Evolutionary conservation across 73 alveolate species (phyloP), one percentile per base, ranked within the genome.

Genomic region (Paramecium sexaurelia): DNA sequence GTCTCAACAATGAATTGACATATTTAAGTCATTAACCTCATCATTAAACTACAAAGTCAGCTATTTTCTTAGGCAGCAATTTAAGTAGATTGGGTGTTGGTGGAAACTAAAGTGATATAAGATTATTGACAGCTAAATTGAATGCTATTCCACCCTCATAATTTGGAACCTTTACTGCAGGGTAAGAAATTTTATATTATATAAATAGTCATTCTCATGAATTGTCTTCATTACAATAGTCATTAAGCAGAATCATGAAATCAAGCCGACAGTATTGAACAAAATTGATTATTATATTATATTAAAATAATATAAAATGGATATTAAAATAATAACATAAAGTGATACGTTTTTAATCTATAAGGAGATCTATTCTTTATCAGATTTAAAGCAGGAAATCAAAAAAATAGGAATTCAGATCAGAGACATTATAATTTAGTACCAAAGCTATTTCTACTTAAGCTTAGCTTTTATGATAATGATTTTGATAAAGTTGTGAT

Each of bases 381-480:
- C 0, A 29, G 83, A 61, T 2, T 32, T 61, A 26, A 61, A 61
- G 83, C 9, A 26, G 2, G 83, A 61, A 61, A 26, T 61, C 24
- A 61, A 61, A 61, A 10, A 15, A 61, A 29, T 22, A 11, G 43
- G 43, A 8, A 26, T 61, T 1, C n/a, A 61, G 26, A 29, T 24
- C 20, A 61, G 83, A 61, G 24, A 61, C 41, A 61, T 61, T 10
- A 26, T 61, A 9, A 61, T 61, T 61, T 61, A 61, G 83, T 61
- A 61, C 43, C 47, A 51, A 51, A 51, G 67, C 67, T 51, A 29
- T 32, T 61, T 32, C 83, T 61, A 32, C 39, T 32, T 61, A 61
- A 61, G 43, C 43, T 61, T 61, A 61, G 83, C 83, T 61, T 61
- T 61, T 61, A 61, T 61, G 83, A 61, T 61, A 61, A 26, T 61